phyloP scores from a whole-genome alignment of 441 rosid genomes.

The Eutrema salsugineum region DNA sequence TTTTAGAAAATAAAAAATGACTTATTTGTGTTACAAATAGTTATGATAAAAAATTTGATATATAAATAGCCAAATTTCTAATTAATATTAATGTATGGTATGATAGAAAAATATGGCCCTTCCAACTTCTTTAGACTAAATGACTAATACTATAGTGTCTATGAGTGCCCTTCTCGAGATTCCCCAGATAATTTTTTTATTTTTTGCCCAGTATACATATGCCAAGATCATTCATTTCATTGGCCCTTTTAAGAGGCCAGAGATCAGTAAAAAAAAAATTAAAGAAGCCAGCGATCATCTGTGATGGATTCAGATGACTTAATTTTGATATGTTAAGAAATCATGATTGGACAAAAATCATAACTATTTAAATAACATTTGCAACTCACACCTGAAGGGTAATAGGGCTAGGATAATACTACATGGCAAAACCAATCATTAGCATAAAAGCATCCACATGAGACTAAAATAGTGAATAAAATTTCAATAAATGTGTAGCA shows the following conservation, averaged over 20 bases:
- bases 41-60: too few species aligned
- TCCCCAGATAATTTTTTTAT: not conserved
- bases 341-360: not conserved
- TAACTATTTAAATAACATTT: not conserved
- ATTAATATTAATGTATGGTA: not conserved
- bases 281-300: constrained; percentile 3
- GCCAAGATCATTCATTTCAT: not conserved
- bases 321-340: not conserved
- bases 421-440: not conserved
- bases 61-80: too few species aligned
- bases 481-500: not conserved
- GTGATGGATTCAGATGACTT: not conserved
- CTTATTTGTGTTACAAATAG: too few species aligned
- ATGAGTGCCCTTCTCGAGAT: constrained; percentile 3
- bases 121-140: not conserved
- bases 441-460: not conserved
- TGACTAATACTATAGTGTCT: not conserved
- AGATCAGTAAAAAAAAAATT: too few species aligned
- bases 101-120: not conserved
- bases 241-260: constrained; percentile 10
- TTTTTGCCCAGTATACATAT: not conserved
- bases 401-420: not conserved
- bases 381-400: not conserved
- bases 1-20: too few species aligned
- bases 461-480: not conserved